Base-by-base conservation (phyloP, 192 early-diverging fungal genomes). In the Backusella macrospora region DNA sequence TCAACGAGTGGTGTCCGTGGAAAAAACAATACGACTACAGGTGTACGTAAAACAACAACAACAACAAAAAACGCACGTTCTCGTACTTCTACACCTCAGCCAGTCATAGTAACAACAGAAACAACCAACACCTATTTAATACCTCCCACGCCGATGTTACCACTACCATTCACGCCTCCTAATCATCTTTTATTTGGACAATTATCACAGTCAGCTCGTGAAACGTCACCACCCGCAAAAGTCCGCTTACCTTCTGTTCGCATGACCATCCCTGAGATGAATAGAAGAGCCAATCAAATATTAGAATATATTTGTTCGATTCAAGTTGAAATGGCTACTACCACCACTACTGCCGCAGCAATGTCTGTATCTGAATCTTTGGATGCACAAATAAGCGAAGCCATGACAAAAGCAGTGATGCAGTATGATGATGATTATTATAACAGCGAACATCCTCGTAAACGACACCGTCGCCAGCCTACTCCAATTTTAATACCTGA, bases 221-320 rank as follows among this genome's bases (percentile, higher is more conserved):
- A 47, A 47, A 68, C 38, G 42, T 77, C 79, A n/a, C 79, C 80
- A 4, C 85, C 86, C 21, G 74, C 87, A 44, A 86, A 85, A 62
- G 65, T 87, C 15, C 82, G 84, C 63, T 75, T 82, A 29, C 89
- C 89, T 3, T 77, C 86, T 62, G 55, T 84, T 34, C 73, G 79
- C 23, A 82, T 89, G 73, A 82, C 82, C 12, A 49, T 92, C 23
- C 75, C 78, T 43, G 90, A 92, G 59, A 92, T 91, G 90, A 89
- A 81, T 77, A 86, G 85, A 73, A 84, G 90, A n/a, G 84, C 86
- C 18, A 91, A 90, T 76, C 88, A 87, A 26, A 75, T 92, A 34
- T 73, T 86, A 26, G 90, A 92, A 26, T 90, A 88, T 74, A 86
- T 90, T 16, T 73, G 78, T 34, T 81, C 88, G 2, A 52, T 83